phyloP scores from a whole-genome alignment of 139 green algal genomes.

The Chlamydomonas sp. region DNA sequence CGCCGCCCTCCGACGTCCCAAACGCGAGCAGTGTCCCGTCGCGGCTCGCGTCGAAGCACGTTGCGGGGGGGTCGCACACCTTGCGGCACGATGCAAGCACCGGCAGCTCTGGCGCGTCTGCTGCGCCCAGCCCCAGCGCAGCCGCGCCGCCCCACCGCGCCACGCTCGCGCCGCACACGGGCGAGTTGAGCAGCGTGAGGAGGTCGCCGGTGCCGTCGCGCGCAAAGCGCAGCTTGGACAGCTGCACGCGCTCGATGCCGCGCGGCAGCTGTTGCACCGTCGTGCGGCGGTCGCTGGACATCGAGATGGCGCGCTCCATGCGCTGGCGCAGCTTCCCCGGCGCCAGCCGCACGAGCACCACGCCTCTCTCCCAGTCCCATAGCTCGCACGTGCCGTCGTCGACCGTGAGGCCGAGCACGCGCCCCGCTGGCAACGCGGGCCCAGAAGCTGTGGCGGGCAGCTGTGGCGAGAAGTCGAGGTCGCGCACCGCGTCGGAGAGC shows the following conservation, averaged over 20 bases:
- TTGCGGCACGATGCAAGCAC: constrained; percentile 4
- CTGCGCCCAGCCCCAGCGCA: constrained; percentile 15
- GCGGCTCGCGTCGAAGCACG: constrained; percentile 28
- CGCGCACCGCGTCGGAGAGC: constrained; percentile 20
- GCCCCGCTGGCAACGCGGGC: not conserved
- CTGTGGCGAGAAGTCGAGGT: constrained; percentile 29
- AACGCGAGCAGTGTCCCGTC: constrained; percentile 18
- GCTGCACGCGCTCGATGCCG: not conserved
- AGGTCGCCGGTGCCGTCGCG: constrained; percentile 6
- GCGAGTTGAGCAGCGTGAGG: constrained; percentile 1
- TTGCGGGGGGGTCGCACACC: constrained; percentile 12
- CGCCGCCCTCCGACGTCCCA: constrained; percentile 25
- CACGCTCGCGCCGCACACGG: constrained; percentile 16
- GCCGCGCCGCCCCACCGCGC: constrained; percentile 9
- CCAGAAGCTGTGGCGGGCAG: too few species aligned
- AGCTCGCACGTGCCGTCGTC: constrained; percentile 21
- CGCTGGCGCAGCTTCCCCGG: constrained; percentile 4
- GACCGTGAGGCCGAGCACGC: constrained; percentile 15
- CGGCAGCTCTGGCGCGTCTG: constrained; percentile 8
- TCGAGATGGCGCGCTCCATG: constrained; percentile 1
- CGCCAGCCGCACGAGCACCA: constrained; percentile 12
- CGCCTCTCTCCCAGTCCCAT: constrained; percentile 20
- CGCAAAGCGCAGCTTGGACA: constrained; percentile 8
- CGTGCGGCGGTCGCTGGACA: constrained; percentile 13
- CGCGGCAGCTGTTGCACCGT: constrained; percentile 21